Evolutionary conservation across 1,284 basidiomycete genomes (phyloP), one percentile per base, ranked within the genome.

Genomic region (Trichosporon sp.): DNA sequence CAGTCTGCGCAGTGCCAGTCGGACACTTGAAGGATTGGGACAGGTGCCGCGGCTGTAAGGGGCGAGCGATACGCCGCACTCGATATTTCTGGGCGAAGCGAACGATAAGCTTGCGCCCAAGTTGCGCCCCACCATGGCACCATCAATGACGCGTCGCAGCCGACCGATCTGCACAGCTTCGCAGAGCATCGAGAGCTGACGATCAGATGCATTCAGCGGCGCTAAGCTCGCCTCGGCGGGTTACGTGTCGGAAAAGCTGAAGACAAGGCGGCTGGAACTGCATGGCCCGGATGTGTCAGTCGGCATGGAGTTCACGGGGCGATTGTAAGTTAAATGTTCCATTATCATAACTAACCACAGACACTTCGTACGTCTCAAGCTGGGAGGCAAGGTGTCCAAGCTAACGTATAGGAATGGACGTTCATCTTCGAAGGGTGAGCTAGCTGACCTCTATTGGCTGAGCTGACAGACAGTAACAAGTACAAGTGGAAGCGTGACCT

Each of bases 241-340:
- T 26, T 81, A 75, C 67, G 71, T 70, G 0, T 70, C 68, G 35
- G 78, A 78, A 32, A 80, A 79, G 65, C 69, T 76, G 40, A 83
- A 83, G 72, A 76, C 73, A 46, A 72, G 81, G 21, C 73, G 80
- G 56, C 71, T 84, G 51, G 78, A 84, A 67, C 73, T 84, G 51
- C 80, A 82, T 71, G 80, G 79, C 8, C 83, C 83, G 12, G 82
- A 84, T 68, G 79, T 82, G 71, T 68, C 67, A 10, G 71, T 84
- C 5, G 73, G 77, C 0, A 81, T 82, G 71, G 81, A 83, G 48
- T 78, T 77, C 40, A 80, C 81, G 0, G 81, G 80, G 21, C 78
- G 75, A 68, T 61, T 83, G 81, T 84, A 70, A 77, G 83, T 77
- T 11, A 11, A 19, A 19, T 10, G 35, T 5, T 61, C 10, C 51